A percentile compares a stretch with the other conserved stretches of the same genome.
These are phyloP conservation scores for Wickerhamia fluorescens DNA, from an alignment of 805 yeast genomes.

Conservation along the genomic window DNA sequence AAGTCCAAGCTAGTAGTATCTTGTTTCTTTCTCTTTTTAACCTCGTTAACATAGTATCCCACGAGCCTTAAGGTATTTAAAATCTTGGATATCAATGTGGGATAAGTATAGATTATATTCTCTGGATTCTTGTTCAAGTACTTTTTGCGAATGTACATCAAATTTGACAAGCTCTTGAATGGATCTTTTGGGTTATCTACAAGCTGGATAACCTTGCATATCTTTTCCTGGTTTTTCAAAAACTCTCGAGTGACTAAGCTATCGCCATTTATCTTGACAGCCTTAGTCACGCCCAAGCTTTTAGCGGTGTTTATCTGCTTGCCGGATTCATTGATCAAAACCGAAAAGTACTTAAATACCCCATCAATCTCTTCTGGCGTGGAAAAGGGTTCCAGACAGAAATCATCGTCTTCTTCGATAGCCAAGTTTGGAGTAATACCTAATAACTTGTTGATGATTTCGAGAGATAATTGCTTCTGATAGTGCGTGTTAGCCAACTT, in stretches of 20 bases:
- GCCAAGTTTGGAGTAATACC: conserved; percentile 13
- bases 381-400: conserved; percentile 19
- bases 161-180: conserved; percentile 22
- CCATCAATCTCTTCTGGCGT: conserved; percentile 47
- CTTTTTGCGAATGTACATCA: conserved; percentile 32
- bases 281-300: conserved; percentile 31
- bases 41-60: conserved; percentile 26
- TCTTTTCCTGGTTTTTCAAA: conserved; percentile 45
- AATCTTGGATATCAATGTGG: conserved; percentile 61
- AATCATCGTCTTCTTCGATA: conserved; percentile 26
- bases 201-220: conserved; percentile 66
- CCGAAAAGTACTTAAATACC: conserved; percentile 50
- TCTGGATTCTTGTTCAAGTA: conserved; percentile 48
- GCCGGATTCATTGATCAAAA: conserved; percentile 40
- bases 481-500: conserved; percentile 43
- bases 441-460: conserved; percentile 54
- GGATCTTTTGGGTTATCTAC: conserved; percentile 43
- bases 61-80: conserved; percentile 50
- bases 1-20: conserved; percentile 16
- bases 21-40: conserved; percentile 19
- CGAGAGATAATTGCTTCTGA: conserved; percentile 53
- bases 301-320: conserved; percentile 29
- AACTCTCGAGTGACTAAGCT: conserved; percentile 29
- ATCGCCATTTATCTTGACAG: conserved; percentile 22
- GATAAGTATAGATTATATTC: conserved; percentile 61